Evolutionary conservation across 192 early-diverging fungal species (phyloP).

Genomic region (Umbelopsis ramanniana): DNA sequence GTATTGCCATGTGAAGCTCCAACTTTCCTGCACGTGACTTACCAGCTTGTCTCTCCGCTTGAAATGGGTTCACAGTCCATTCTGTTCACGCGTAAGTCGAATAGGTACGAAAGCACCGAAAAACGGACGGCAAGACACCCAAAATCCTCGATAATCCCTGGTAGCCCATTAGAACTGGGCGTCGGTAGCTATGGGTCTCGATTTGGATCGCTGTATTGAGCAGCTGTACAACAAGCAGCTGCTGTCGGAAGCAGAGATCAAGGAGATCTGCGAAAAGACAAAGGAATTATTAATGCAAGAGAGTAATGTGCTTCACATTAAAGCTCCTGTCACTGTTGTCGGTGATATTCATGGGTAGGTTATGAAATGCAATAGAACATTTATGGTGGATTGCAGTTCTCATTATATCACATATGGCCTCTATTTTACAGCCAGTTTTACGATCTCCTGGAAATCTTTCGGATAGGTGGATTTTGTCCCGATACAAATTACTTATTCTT

Average conservation of each 20-base stretch:
- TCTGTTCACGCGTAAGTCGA: too few relatives aligned
- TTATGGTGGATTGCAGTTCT: not conserved
- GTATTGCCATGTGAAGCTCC: not conserved
- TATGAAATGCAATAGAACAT: conserved; percentile 21
- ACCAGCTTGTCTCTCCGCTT: too few relatives aligned
- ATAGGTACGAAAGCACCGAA: too few relatives aligned
- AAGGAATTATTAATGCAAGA: conserved; percentile 82
- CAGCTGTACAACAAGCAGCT: conserved; percentile 75
- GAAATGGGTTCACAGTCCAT: too few relatives aligned
- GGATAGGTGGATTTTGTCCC: conserved; percentile 80
- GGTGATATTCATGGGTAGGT: conserved; percentile 86
- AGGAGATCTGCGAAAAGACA: conserved; percentile 79
- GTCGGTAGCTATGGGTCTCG: conserved; percentile 53
- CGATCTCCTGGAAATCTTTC: conserved; percentile 87
- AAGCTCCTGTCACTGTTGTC: conserved; percentile 89
- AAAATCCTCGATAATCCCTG: not conserved
- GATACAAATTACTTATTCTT: conserved; percentile 88
- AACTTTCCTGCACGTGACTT: not conserved
- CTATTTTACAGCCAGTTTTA: conserved; percentile 71
- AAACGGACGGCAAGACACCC: not conserved
- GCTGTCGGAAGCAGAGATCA: conserved; percentile 72
- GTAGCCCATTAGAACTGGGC: not conserved
- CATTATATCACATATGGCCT: not conserved
- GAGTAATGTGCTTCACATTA: conserved; percentile 83
- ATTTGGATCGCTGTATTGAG: conserved; percentile 83